A percentile compares a stretch with the other conserved stretches of the same genome.
Evolutionary conservation across 2,329 filamentous ascomycete species (phyloP).

Genomic region (Paraphaeosphaeria minitans): DNA sequence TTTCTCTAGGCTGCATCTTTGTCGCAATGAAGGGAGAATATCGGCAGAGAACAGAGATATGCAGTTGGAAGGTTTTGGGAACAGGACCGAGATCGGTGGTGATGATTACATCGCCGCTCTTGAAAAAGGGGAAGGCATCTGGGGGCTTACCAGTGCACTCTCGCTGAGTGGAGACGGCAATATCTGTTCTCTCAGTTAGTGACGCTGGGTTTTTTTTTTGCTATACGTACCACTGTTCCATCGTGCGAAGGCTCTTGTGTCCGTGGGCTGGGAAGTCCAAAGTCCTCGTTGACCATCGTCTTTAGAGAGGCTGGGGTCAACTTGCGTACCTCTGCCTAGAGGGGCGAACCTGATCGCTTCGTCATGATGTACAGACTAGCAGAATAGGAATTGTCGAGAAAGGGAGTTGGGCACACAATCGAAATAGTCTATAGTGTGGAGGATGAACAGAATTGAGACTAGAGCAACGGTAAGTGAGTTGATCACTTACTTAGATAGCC

Average conservation of each 20-base stretch:
- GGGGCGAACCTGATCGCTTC: constrained; percentile 1
- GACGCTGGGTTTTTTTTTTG: neutral
- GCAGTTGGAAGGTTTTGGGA: constrained; percentile 15
- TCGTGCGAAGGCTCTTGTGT: constrained; percentile 4
- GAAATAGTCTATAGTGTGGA: no score
- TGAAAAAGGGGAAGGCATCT: constrained; percentile 20
- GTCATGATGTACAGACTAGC: neutral
- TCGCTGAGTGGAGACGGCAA: constrained; percentile 1
- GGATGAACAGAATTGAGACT: no score
- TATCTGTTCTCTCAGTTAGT: neutral
- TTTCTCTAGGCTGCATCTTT: no score
- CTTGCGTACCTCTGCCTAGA: neutral
- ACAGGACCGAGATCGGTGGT: neutral
- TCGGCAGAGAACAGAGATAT: constrained; percentile 13
- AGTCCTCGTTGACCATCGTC: neutral
- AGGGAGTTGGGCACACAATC: no score
- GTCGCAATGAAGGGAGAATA: constrained; percentile 19
- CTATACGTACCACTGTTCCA: constrained; percentile 6
- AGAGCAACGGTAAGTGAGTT: no score
- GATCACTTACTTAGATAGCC: no score
- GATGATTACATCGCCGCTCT: constrained; percentile 24
- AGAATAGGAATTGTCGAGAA: no score
- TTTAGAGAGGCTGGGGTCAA: neutral
- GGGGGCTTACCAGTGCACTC: neutral
- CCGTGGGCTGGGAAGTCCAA: neutral